Conservation (phyloP, 2,329 filamentous ascomycete genomes). For the Claviceps quebecensis region DNA sequence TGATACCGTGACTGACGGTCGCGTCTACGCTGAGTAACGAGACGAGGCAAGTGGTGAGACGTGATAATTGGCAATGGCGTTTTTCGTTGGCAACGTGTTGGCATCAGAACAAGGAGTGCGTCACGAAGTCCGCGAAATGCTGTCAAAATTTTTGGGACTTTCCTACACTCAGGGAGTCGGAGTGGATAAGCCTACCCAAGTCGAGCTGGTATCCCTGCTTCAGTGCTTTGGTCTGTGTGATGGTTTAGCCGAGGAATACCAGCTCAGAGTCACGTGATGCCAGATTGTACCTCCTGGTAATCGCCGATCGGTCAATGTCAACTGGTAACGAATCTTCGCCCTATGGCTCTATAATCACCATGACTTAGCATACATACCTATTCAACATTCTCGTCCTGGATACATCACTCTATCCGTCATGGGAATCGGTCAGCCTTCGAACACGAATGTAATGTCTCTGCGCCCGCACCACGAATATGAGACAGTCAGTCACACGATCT, state of each 20-base stretch:
- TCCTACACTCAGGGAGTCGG: neutral
- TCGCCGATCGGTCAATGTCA: no score
- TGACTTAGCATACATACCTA: no score
- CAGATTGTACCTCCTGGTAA: no score
- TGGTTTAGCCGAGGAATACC: constrained; percentile 2
- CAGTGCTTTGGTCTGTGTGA: neutral
- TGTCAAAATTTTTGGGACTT: constrained; percentile 2
- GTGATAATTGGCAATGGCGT: neutral
- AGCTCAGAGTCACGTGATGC: neutral
- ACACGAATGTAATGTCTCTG: neutral
- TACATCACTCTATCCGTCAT: neutral
- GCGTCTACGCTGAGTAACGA: neutral
- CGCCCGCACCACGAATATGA: neutral
- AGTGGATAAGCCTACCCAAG: neutral
- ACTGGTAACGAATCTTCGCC: no score
- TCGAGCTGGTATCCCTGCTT: neutral
- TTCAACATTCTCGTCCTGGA: no score
- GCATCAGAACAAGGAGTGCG: neutral
- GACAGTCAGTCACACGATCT: neutral
- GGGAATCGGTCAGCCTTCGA: neutral
- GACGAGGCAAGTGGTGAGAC: neutral
- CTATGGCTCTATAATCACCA: no score
- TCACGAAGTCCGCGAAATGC: neutral
- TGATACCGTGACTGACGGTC: neutral
- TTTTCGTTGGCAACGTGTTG: neutral